Percentiles rank a stretch among this genome's conserved stretches.
Evolutionary conservation across 352 stramenopile species (phyloP).

Genomic region (Phytophthora agathidicida): DNA sequence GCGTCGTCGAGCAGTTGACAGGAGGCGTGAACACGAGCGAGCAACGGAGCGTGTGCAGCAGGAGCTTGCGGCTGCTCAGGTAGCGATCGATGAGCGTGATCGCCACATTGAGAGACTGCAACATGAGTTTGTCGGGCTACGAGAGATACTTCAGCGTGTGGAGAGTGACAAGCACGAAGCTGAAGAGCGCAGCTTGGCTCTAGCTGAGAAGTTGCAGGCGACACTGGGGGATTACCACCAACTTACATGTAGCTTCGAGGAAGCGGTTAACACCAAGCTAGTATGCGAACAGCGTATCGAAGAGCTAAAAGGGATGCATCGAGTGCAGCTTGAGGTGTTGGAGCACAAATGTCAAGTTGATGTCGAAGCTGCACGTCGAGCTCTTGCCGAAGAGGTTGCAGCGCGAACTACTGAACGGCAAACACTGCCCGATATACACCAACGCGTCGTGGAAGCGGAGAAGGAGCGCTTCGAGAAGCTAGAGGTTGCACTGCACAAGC

Average conservation of each 20-base stretch:
- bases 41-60: conserved; percentile 48
- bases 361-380: conserved; percentile 42
- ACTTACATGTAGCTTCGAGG: conserved; percentile 68
- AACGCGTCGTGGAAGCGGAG: conserved; percentile 58
- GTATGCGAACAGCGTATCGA: conserved; percentile 58
- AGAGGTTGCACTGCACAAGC: conserved; percentile 51
- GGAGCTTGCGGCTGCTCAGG: conserved; percentile 35
- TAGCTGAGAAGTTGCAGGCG: conserved; percentile 70
- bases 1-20: conserved; percentile 61
- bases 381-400: conserved; percentile 47
- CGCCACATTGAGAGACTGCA: conserved; percentile 16
- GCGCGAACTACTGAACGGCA: conserved; percentile 51
- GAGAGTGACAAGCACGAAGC: conserved; percentile 47
- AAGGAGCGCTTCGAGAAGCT: conserved; percentile 73
- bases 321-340: conserved; percentile 59
- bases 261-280: conserved; percentile 50
- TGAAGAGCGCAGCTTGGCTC: conserved; percentile 50
- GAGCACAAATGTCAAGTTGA: conserved; percentile 68
- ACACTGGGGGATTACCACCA: conserved; percentile 73
- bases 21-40: conserved; percentile 63
- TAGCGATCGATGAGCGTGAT: conserved; percentile 23
- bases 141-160: conserved; percentile 20
- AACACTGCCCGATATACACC: conserved; percentile 66
- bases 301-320: conserved; percentile 48
- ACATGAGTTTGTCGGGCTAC: conserved; percentile 30